Conservation (phyloP, 2,329 filamentous ascomycete genomes). For the Diplodia sapinea region DNA sequence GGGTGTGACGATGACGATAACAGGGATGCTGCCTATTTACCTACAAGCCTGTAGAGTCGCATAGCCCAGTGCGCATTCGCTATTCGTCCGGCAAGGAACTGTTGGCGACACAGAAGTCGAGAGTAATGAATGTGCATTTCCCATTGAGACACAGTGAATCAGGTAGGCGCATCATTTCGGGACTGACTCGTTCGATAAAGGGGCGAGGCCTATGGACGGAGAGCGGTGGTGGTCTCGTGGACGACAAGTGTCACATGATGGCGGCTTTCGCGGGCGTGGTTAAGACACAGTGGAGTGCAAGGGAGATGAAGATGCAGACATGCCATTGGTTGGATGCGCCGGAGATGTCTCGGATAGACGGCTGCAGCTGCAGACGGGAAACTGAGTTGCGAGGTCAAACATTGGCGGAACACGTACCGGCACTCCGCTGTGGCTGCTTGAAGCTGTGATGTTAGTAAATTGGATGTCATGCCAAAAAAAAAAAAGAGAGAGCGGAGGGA, state of each 20-base stretch:
- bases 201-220: neutral
- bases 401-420: constrained; percentile 4
- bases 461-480: neutral
- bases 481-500: neutral
- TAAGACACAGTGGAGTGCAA: neutral
- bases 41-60: neutral
- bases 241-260: constrained; percentile 16
- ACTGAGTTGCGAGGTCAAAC: neutral
- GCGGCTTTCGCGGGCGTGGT: constrained; percentile 1
- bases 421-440: neutral
- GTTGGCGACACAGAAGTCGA: neutral
- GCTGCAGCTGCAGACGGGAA: neutral
- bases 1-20: neutral
- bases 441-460: neutral
- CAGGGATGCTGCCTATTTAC: neutral
- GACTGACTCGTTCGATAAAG: neutral
- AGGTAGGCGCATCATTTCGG: neutral
- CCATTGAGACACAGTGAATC: neutral
- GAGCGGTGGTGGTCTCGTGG: constrained; percentile 21
- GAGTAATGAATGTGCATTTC: neutral
- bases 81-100: neutral
- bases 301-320: neutral
- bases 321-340: constrained; percentile 5
- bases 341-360: constrained; percentile 27
- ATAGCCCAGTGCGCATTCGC: neutral